A percentile compares a stretch with the other conserved stretches of the same genome.
phyloP scores from a whole-genome alignment of 1,139 yeast genomes.

The Zygosaccharomyces pseudobailii region DNA sequence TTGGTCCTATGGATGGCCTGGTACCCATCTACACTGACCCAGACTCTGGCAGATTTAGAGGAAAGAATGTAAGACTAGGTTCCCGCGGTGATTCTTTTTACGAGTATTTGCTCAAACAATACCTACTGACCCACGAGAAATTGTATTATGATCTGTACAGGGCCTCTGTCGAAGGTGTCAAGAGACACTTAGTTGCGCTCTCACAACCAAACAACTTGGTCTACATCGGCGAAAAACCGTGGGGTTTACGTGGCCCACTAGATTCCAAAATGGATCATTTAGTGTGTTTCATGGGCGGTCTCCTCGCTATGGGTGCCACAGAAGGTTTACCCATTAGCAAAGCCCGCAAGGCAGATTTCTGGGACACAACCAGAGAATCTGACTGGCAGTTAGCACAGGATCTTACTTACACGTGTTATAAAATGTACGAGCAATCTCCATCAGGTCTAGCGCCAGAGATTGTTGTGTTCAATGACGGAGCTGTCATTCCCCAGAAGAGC shows the following conservation, averaged over 20 bases:
- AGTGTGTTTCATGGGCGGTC: conserved; percentile 90
- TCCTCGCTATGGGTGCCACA: conserved; percentile 86
- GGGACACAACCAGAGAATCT: conserved; percentile 45
- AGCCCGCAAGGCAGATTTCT: conserved; percentile 42
- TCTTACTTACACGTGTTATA: conserved; percentile 74
- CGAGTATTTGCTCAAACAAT: conserved; percentile 84
- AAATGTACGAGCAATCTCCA: conserved; percentile 66
- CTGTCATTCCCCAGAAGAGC: conserved; percentile 14
- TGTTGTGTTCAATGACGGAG: conserved; percentile 53
- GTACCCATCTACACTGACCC: conserved; percentile 81
- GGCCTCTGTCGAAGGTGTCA: conserved; percentile 71
- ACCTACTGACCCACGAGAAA: conserved; percentile 64
- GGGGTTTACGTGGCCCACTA: conserved; percentile 55
- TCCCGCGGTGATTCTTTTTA: conserved; percentile 93
- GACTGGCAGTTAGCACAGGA: conserved; percentile 73
- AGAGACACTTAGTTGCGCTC: conserved; percentile 54
- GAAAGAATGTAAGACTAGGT: conserved; percentile 67
- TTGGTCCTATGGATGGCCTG: conserved; percentile 44
- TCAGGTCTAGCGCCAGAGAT: conserved; percentile 89
- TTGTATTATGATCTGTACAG: conserved; percentile 71
- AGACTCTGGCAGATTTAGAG: conserved; percentile 64
- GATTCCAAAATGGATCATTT: conserved; percentile 90
- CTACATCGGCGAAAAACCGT: conserved; percentile 73
- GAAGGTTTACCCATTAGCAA: conserved; percentile 56
- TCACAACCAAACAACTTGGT: conserved; percentile 62